Evolutionary conservation across 2,329 filamentous ascomycete genomes (phyloP), one percentile per base, ranked within the genome.

Genomic region (Diaporthe sp.): DNA sequence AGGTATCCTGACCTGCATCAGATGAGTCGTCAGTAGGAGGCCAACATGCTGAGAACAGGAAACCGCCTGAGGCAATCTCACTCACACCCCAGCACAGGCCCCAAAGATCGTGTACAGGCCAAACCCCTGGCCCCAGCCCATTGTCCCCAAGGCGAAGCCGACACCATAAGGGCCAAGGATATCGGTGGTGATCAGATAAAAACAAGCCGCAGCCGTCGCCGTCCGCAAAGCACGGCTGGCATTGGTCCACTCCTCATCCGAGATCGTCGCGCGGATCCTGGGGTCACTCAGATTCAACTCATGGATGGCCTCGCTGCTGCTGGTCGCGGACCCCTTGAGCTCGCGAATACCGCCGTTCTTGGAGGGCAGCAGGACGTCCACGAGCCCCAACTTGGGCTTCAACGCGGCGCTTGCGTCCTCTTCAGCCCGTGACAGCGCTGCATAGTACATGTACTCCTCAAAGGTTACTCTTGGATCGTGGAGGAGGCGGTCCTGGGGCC

Each of bases 141-240:
- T 77, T 17, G 79, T 77, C 25, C 77, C 74, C 51, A 78, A 65
- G 0, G 79, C 78, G 35, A 73, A 80, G 0, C 82, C 81, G 10
- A 84, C 81, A 32, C 82, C 83, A 71, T 81, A 85, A 0, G 84
- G 84, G 1, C 85, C 85, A 13, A 86, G 77, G 59, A 86, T 83
- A 74, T 86, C 85, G 1, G 85, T 86, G 4, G 85, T 86, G 74
- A 86, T 86, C 59, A 86, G 79, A 71, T 85, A 86, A 75, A 87
- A 87, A 59, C 84, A 81, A 9, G 85, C 82, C 12, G 85, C 84
- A 80, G 83, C 83, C 3, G 81, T 82, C 0, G 86, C 86, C 0
- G 85, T 87, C 10, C 86, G 80, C 59, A 85, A 72, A 8, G 84
- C 83, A 35, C 86, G 83, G 19, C 73, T 73, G 1, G 75, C 73